Base-by-base conservation (phyloP, 257 asterid genomes). In the Nicotiana tabacum region DNA sequence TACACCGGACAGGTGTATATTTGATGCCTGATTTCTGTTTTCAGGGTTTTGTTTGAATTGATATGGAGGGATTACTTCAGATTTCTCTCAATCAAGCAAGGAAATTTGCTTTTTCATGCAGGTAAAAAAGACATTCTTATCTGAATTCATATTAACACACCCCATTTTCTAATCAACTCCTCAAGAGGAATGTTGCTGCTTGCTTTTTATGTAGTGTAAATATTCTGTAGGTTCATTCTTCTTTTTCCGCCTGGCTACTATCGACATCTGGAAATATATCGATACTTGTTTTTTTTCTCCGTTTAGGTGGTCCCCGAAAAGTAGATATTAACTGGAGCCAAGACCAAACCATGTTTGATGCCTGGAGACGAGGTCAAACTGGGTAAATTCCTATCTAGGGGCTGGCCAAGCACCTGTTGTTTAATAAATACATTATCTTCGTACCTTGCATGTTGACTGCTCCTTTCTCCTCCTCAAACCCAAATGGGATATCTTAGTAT, bases 21-120 rank as follows among this genome's bases (percentile, higher is more conserved):
- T 74, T 74, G 62, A 48, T 74, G 64, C 80, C 16, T 74, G 18
- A 39, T 39, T 66, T 12, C 77, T 29, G 80, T 69, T 83, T 46
- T 48, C 93, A 96, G 99, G 98, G 96, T 96, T 83, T 88, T 96
- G 88, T 96, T 96, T 83, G 99, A 96, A 84, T 89, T 96, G 88
- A 89, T 94, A 81, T 96, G 99, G 99, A 96, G 98, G 88, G 99
- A 96, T 89, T 96, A 96, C 92, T 96, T 96, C 89, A 87, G 93
- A 81, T 96, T 94, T 86, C 91, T 96, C 33, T 94, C 99, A 16
- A 90, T 94, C 87, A 94, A 93, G 89, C 90, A 81, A 82, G 97
- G 94, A 60, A 93, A 93, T 88, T 89, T 97, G 80, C 92, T 96
- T 60, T 96, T 96, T 83, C 91, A 91, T 83, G 88, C 89, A 89